phyloP scores from a whole-genome alignment of 306 rosid genomes.

The Castanea mollissima region DNA sequence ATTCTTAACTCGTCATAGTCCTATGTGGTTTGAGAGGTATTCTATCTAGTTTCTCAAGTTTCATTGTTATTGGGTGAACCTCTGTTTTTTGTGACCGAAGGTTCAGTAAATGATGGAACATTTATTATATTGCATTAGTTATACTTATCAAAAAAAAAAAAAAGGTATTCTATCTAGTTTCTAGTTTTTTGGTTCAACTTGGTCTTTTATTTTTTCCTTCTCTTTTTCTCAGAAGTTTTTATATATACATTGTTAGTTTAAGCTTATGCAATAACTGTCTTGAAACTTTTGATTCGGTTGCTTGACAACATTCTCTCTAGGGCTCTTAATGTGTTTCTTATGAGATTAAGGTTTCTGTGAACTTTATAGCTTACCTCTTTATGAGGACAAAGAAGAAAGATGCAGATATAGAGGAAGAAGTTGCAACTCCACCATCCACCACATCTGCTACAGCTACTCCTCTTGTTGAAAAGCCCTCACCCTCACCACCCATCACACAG shows the following conservation, averaged over 20 bases:
- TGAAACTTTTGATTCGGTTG: neutral
- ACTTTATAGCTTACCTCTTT: conserved; percentile 68
- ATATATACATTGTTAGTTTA: neutral
- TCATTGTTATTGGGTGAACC: too few relatives aligned
- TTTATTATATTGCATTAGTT: too few relatives aligned
- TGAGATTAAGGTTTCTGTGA: conserved; percentile 32
- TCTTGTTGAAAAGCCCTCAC: conserved; percentile 1
- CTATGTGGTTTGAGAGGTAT: neutral
- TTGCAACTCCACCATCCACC: conserved; percentile 30
- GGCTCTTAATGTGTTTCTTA: conserved; percentile 14
- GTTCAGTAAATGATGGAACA: too few relatives aligned
- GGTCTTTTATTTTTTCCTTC: neutral
- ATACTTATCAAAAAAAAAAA: too few relatives aligned
- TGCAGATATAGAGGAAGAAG: conserved; percentile 37
- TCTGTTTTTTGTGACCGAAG: too few relatives aligned
- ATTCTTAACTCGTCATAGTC: neutral
- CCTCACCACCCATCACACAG: too few relatives aligned
- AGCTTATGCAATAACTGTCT: neutral
- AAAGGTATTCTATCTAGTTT: neutral
- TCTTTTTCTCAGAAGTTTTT: too few relatives aligned
- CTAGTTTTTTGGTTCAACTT: neutral
- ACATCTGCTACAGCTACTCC: conserved; percentile 36
- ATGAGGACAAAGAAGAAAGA: conserved; percentile 76
- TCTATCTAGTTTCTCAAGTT: neutral
- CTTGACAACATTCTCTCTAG: conserved; percentile 1